Percentiles rank a stretch among this genome's conserved stretches.
phyloP scores from a whole-genome alignment of 257 asterid genomes.

The Solanum bukasovii region DNA sequence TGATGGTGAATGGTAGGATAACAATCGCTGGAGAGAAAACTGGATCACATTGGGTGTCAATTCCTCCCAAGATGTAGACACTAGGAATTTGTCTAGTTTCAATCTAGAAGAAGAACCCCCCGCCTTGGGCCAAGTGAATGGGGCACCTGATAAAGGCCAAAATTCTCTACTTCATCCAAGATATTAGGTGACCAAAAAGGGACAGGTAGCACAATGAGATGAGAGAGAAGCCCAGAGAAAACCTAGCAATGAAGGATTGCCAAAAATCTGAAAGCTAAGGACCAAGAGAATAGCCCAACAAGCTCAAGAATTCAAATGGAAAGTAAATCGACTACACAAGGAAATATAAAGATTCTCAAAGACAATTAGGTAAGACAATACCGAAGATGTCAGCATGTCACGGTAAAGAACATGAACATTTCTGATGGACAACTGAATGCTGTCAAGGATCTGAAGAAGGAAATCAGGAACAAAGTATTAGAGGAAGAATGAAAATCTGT shows the following conservation, averaged over 20 bases:
- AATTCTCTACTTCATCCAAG: neutral
- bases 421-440: conserved; percentile 85
- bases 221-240: neutral
- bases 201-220: neutral
- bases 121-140: neutral
- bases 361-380: conserved; percentile 12
- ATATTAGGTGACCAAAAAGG: neutral
- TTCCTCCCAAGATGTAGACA: neutral
- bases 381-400: conserved; percentile 45
- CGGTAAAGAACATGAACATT: conserved; percentile 66
- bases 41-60: neutral
- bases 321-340: neutral
- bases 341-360: neutral
- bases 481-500: neutral
- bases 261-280: neutral
- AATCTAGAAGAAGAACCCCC: neutral
- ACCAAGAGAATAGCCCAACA: neutral
- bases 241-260: neutral
- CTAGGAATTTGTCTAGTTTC: neutral
- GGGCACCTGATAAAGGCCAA: neutral
- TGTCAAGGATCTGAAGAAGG: conserved; percentile 69
- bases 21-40: neutral
- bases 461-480: neutral
- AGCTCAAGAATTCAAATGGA: neutral
- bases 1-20: neutral